Percentiles rank a stretch among this genome's conserved stretches.
Evolutionary conservation across 2,329 filamentous ascomycete genomes (phyloP).

Genomic region (Phialemoniopsis sp.): DNA sequence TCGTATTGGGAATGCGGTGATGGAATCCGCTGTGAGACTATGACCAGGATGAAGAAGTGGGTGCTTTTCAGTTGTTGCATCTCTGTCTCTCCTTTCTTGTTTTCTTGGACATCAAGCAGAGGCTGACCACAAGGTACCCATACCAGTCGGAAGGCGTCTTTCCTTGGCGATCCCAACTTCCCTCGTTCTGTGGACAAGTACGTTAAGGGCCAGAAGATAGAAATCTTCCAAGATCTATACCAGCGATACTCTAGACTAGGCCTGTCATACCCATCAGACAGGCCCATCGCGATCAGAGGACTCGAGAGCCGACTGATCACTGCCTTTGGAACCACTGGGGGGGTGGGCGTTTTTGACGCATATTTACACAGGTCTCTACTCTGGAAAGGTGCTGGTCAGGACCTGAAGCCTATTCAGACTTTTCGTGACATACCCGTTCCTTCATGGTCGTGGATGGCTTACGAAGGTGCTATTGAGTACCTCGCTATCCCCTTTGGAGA

Average conservation of each 20-base stretch:
- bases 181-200: constrained; percentile 7
- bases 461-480: constrained; percentile 21
- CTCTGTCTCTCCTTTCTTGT: no score
- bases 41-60: constrained; percentile 26
- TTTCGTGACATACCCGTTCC: constrained; percentile 10
- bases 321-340: constrained; percentile 16
- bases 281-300: constrained; percentile 23
- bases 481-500: constrained; percentile 14
- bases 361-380: constrained; percentile 20
- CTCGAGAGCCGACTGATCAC: constrained; percentile 20
- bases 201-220: constrained; percentile 13
- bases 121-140: neutral
- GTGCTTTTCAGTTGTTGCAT: no score
- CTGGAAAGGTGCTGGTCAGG: constrained; percentile 15
- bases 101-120: no score
- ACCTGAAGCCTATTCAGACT: constrained; percentile 2
- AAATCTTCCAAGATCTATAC: constrained; percentile 17
- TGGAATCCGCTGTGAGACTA: constrained; percentile 26
- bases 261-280: constrained; percentile 15
- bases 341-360: constrained; percentile 24
- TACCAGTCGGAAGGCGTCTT: constrained; percentile 7
- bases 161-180: constrained; percentile 21
- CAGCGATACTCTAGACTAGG: constrained; percentile 21
- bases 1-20: constrained; percentile 33
- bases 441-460: constrained; percentile 29